phyloP scores from a whole-genome alignment of 306 rosid genomes.

The Dalbergia oliveri region DNA sequence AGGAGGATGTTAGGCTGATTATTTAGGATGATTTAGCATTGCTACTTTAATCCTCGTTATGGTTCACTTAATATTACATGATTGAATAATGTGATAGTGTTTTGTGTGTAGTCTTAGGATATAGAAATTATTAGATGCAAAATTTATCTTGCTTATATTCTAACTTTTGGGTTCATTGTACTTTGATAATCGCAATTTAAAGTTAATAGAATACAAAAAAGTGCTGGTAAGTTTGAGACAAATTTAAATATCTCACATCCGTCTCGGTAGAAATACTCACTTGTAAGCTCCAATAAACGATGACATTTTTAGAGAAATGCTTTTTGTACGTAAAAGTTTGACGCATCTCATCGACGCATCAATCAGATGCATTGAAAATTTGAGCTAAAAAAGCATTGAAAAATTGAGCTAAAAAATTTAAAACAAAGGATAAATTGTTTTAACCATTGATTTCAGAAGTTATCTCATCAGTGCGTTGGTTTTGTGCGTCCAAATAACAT shows the following conservation, averaged over 20 bases:
- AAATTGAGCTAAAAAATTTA: too few relatives aligned
- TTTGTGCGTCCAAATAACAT: too few relatives aligned
- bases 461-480: too few relatives aligned
- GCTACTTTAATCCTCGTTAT: neutral
- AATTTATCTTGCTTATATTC: conserved; percentile 12
- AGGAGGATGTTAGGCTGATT: neutral
- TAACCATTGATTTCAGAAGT: too few relatives aligned
- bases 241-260: conserved; percentile 27
- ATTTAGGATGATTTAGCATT: conserved; percentile 10
- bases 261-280: conserved; percentile 29
- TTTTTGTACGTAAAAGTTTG: too few relatives aligned
- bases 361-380: too few relatives aligned
- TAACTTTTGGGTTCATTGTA: conserved; percentile 1
- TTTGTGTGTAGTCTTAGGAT: neutral
- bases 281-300: conserved; percentile 17
- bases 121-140: neutral
- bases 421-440: too few relatives aligned
- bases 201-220: conserved; percentile 10
- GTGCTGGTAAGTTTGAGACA: conserved; percentile 9
- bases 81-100: neutral
- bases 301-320: neutral
- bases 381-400: too few relatives aligned
- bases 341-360: too few relatives aligned
- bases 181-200: conserved; percentile 20
- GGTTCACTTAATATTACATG: neutral